Evolutionary conservation across 2,329 filamentous ascomycete genomes (phyloP).

Genomic region (Cordyceps farinosa): DNA sequence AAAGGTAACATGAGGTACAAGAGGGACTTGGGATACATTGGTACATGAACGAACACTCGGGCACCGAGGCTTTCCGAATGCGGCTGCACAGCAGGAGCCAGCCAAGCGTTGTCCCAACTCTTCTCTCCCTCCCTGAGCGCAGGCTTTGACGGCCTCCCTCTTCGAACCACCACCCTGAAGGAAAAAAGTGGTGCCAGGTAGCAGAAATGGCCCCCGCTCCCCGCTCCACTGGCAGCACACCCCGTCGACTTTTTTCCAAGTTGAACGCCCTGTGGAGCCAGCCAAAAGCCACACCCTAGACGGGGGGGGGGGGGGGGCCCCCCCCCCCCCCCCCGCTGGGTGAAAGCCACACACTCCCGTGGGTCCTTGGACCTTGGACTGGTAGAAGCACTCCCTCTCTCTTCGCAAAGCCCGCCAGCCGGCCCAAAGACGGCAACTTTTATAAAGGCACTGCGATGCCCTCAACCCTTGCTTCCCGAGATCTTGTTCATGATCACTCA

Average conservation of each 20-base stretch:
- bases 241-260: not conserved
- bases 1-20: not conserved
- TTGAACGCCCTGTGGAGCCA: too few relatives aligned
- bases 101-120: not conserved
- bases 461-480: constrained; percentile 4
- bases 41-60: not conserved
- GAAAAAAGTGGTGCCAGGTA: not conserved
- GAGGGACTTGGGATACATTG: not conserved
- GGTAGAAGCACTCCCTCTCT: not conserved
- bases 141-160: not conserved
- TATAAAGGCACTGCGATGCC: constrained; percentile 11
- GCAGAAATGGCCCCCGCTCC: not conserved
- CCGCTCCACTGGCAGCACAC: not conserved
- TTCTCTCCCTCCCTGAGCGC: not conserved
- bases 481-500: constrained; percentile 14
- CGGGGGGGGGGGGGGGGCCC: too few relatives aligned
- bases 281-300: not conserved
- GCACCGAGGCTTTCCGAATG: constrained; percentile 1
- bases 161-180: not conserved
- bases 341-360: not conserved
- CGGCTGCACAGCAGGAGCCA: not conserved
- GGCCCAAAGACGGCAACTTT: not conserved
- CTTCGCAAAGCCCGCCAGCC: not conserved
- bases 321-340: not conserved
- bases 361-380: not conserved